Base-by-base conservation (phyloP, 2,329 filamentous ascomycete species). In the Fusarium sp. region DNA sequence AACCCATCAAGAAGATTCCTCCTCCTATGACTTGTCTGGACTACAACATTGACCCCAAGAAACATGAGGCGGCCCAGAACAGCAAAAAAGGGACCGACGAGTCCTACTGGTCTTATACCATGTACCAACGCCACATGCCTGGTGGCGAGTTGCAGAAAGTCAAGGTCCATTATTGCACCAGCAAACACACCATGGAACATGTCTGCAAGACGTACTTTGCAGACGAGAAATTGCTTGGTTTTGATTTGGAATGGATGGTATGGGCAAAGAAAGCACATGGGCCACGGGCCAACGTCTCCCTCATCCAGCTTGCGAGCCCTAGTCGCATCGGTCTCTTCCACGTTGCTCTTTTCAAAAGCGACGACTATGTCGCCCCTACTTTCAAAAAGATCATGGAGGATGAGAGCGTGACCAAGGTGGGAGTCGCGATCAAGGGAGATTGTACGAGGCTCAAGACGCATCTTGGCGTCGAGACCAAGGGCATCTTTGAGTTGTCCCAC, bases 171-270 rank as follows among this genome's bases (percentile, higher is more conserved):
- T 97, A 97, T 78, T 97, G 93, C 82, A 88, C 82, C 53, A 90
- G 83, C 61, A 86, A 85, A 46, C 82, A 87, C 34, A 87, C 86
- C 3, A 90, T 91, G 16, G 93, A 97, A 77, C 79, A 82, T 6
- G 85, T 91, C 7, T 83, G 88, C 63, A 78, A 87, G 64, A 78
- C 86, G 62, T 84, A 90, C 62, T 97, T 97, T 71, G 75, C 89
- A 38, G 71, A 85, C 25, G 88, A 96, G 74, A 83, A 87, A 38
- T 79, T 96, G 2, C 77, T 97, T n/a, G 94, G 94, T 0, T 93
- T 97, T 66, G 94, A 97, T 74, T 85, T 97, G 67, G 95, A 97
- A 81, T 97, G 95, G 94, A 84, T 88, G 57, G 69, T 82, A 1
- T 81, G 85, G 6, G 83, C 87, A 0, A 81, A 76, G 6, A 82